phyloP scores from a whole-genome alignment of 2,329 filamentous ascomycete genomes.

The Madurella mycetomatis region DNA sequence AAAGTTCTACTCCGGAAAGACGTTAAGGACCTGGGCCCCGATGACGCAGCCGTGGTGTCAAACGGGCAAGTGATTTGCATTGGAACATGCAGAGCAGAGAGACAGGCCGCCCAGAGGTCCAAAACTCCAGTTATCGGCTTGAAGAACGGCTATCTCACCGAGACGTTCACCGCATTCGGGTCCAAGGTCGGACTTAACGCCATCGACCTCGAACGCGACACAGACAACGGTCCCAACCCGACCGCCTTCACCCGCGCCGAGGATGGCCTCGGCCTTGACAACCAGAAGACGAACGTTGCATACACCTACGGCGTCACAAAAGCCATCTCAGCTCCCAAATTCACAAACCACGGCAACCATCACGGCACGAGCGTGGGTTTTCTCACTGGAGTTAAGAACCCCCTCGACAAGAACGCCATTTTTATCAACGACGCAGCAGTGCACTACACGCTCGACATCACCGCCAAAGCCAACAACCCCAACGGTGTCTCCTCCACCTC shows the following conservation, averaged over 20 bases:
- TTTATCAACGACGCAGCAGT: conserved; percentile 52
- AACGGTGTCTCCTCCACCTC: conserved; percentile 51
- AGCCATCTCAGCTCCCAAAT: conserved; percentile 53
- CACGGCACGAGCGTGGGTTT: conserved; percentile 58
- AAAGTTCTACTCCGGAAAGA: conserved; percentile 47
- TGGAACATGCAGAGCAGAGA: conserved; percentile 46
- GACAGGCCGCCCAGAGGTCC: conserved; percentile 33
- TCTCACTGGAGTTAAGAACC: conserved; percentile 44
- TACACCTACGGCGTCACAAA: conserved; percentile 54
- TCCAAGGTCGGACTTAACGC: conserved; percentile 58
- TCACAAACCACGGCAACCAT: conserved; percentile 39
- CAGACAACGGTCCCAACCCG: conserved; percentile 47
- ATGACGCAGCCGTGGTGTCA: conserved; percentile 47
- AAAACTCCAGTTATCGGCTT: conserved; percentile 40
- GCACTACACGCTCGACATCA: conserved; percentile 53
- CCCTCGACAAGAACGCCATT: conserved; percentile 46
- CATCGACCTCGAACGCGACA: conserved; percentile 54
- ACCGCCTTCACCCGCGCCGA: conserved; percentile 53
- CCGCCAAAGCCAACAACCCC: conserved; percentile 38
- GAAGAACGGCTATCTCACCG: conserved; percentile 56
- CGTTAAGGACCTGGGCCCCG: conserved; percentile 24
- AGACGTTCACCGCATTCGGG: conserved; percentile 57
- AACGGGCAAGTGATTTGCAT: conserved; percentile 54
- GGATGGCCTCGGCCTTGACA: conserved; percentile 52
- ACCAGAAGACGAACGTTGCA: conserved; percentile 51